Evolutionary conservation across 768 basidiomycete genomes (phyloP).

Genomic region (Mycena capillaripes): DNA sequence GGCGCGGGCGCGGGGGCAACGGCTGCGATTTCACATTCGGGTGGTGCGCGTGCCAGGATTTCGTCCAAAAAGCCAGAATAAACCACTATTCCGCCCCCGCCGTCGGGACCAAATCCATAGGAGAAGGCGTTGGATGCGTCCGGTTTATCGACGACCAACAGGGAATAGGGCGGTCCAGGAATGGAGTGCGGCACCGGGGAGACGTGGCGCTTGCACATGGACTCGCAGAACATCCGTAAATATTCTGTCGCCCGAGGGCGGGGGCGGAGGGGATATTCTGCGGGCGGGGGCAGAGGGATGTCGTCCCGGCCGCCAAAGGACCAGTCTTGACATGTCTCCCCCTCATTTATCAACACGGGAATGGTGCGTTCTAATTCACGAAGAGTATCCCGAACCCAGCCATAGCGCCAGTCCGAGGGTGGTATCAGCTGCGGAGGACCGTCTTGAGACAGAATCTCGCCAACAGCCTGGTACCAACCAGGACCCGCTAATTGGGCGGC

Average conservation of each 20-base stretch:
- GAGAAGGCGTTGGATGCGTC: conserved; percentile 93
- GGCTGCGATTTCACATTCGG: conserved; percentile 37
- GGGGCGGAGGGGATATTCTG: conserved; percentile 85
- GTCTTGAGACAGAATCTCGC: conserved; percentile 79
- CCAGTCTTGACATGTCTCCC: conserved; percentile 70
- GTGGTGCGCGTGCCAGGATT: conserved; percentile 70
- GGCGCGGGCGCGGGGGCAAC: conserved; percentile 37
- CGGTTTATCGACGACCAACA: conserved; percentile 90
- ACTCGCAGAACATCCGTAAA: conserved; percentile 70
- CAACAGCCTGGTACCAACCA: conserved; percentile 90
- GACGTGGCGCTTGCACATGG: conserved; percentile 58
- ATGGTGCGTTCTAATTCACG: conserved; percentile 83
- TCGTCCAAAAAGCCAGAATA: conserved; percentile 95
- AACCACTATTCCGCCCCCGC: conserved; percentile 93
- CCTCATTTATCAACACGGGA: conserved; percentile 74
- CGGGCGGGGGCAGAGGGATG: conserved; percentile 83
- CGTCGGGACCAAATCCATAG: conserved; percentile 94
- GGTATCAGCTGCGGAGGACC: conserved; percentile 76
- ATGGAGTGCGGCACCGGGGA: conserved; percentile 67
- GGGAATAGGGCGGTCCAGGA: conserved; percentile 89
- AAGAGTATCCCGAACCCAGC: conserved; percentile 88
- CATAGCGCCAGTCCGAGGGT: conserved; percentile 88
- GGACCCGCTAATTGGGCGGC: conserved; percentile 84
- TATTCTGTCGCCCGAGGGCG: conserved; percentile 84
- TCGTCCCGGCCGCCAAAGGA: conserved; percentile 61